phyloP scores from a whole-genome alignment of 208 protist species.

The Acanthamoeba sp. region DNA sequence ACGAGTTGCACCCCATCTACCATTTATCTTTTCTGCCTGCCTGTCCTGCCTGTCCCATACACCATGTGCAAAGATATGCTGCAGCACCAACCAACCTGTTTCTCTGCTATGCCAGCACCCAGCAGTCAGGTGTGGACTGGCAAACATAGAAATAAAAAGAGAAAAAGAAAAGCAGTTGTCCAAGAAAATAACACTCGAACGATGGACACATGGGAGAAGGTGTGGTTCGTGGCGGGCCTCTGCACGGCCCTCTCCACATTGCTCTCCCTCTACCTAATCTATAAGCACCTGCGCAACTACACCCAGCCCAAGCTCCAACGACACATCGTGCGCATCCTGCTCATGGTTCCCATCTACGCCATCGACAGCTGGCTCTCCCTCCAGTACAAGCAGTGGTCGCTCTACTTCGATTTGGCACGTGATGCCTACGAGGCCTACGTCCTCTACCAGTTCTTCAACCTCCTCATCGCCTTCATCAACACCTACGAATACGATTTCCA shows the following conservation, averaged over 20 bases:
- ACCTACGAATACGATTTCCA: slow-evolving; percentile 77
- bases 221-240: slow-evolving; percentile 67
- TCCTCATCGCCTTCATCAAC: slow-evolving; percentile 92
- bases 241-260: slow-evolving; percentile 29
- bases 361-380: slow-evolving; percentile 72
- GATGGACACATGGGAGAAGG: slow-evolving; percentile 57
- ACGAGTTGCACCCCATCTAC: no score
- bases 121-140: no score
- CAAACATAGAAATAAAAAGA: no score
- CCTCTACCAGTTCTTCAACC: slow-evolving; percentile 95
- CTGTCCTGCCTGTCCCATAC: no score
- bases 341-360: slow-evolving; percentile 92
- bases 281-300: slow-evolving; percentile 91
- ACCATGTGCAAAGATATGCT: no score
- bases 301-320: slow-evolving; percentile 92
- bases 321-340: slow-evolving; percentile 94
- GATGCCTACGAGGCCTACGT: slow-evolving; percentile 96
- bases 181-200: not conserved
- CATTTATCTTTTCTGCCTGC: no score
- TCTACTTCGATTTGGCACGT: slow-evolving; percentile 94
- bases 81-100: no score
- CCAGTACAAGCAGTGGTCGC: slow-evolving; percentile 80
- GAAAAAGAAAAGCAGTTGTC: not conserved
- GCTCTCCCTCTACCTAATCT: slow-evolving; percentile 82
- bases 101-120: no score